Conservation (phyloP, 2,329 filamentous ascomycete genomes). For the Pestalotiopsis sp. region DNA sequence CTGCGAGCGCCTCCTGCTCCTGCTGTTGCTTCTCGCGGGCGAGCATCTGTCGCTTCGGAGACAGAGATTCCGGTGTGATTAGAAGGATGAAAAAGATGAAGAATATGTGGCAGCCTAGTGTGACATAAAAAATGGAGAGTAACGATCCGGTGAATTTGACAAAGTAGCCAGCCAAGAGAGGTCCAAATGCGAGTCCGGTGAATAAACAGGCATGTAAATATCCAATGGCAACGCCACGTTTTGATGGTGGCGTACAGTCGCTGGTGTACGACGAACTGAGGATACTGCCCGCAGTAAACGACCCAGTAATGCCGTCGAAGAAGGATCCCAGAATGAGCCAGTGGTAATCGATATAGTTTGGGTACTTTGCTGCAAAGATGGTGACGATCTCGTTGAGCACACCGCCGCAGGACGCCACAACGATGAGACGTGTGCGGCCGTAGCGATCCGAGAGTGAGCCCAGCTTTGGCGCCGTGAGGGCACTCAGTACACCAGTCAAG, state of each 20-base stretch:
- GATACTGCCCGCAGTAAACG: conserved; percentile 80
- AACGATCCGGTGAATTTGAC: conserved; percentile 76
- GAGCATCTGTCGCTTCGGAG: conserved; percentile 67
- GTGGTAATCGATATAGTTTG: conserved; percentile 73
- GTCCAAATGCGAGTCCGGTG: conserved; percentile 84
- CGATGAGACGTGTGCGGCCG: conserved; percentile 76
- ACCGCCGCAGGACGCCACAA: conserved; percentile 73
- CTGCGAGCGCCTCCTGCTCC: conserved; percentile 43
- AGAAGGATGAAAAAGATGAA: conserved; percentile 76
- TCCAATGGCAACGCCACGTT: conserved; percentile 81
- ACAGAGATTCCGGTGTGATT: conserved; percentile 82
- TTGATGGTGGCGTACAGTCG: conserved; percentile 82
- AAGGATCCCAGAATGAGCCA: conserved; percentile 78
- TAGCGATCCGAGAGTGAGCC: conserved; percentile 86
- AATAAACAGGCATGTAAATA: conserved; percentile 91
- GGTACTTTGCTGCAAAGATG: conserved; percentile 76
- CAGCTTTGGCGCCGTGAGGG: conserved; percentile 79
- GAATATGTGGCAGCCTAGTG: conserved; percentile 69
- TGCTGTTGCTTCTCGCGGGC: conserved; percentile 70
- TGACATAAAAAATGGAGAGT: conserved; percentile 83
- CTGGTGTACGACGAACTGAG: conserved; percentile 84
- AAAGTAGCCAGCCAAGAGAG: conserved; percentile 78
- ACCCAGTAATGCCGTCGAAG: conserved; percentile 83
- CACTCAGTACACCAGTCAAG: conserved; percentile 75
- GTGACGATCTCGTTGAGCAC: conserved; percentile 75